These are phyloP conservation scores for Carallia brachiata DNA, from an alignment of 345 rosid genomes.

Conservation along the genomic window DNA sequence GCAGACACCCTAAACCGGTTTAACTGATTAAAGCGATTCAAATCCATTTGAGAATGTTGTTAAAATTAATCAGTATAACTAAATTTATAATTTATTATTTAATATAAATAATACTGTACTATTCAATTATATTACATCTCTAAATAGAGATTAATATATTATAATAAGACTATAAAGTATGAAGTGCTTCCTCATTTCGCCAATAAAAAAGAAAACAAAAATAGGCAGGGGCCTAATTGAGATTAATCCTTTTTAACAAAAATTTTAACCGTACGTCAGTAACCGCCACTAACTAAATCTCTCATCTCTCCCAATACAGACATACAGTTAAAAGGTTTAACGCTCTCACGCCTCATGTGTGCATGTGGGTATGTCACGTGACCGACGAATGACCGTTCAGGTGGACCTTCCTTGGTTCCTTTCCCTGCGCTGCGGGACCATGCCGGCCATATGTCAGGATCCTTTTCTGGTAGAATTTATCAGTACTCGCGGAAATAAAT, in stretches of 20 bases:
- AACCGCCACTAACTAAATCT: constrained; percentile 45
- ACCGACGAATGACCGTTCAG: constrained; percentile 13
- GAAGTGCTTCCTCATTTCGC: no score
- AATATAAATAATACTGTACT: no score
- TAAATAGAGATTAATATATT: no score
- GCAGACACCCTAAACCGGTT: no score
- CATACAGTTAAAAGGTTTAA: background rate
- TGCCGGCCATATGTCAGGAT: constrained; percentile 3
- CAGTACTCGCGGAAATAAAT: background rate
- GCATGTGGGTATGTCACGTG: constrained; percentile 36
- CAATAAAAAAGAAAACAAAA: no score
- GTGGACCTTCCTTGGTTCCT: background rate
- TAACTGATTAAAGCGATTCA: no score
- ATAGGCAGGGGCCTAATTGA: constrained; percentile 7
- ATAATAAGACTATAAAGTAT: no score
- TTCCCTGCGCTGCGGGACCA: constrained; percentile 1
- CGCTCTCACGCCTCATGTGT: constrained; percentile 24
- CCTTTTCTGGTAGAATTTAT: background rate
- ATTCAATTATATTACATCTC: no score
- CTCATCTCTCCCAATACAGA: constrained; percentile 1
- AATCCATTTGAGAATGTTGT: background rate
- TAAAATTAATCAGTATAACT: no score
- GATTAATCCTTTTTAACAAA: background rate
- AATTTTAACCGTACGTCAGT: constrained; percentile 7
- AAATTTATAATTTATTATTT: no score